Base-by-base conservation (phyloP, 2,329 filamentous ascomycete species). In the Gnomoniopsis smithogilvyi region DNA sequence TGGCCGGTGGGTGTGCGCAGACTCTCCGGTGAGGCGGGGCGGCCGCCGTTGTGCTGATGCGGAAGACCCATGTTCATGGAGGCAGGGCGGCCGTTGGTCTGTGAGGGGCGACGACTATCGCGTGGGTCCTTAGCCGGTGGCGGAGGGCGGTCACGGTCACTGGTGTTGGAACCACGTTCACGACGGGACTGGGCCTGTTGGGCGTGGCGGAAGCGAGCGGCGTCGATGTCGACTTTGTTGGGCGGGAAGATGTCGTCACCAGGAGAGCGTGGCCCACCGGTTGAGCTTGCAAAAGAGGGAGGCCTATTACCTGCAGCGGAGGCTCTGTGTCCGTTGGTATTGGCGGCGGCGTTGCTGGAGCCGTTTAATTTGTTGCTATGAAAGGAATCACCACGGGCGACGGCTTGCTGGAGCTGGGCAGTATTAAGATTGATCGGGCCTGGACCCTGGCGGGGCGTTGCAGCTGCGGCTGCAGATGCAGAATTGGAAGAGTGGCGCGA, bases 181-280 rank as follows among this genome's bases (percentile, higher is more conserved):
- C 50, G 38, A 14, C 47, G 30, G 2, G 51, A 33, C 17, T 54
- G 48, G 43, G 48, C 24, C 26, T 62, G 60, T 30, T 62, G 60
- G 15, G 51, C 33, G 43, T 59, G 56, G 22, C 60, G 56, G 60
- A 59, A 62, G 33, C 60, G 56, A 3, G 60, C 60, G 38, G 60
- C 60, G 46, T 62, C 60, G 38, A 62, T 38, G 49, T 62, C 60
- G 49, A 62, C 60, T 50, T 62, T 62, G 56, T 62, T 62, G n/a
- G 53, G 36, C 2, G 60, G 60, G 30, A 55, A 54, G 15, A 51
- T 45, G 51, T 34, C 51, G 17, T 62, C 60, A 26, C 50, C 52
- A n/a, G 56, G 56, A 12, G 60, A 59, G 51, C 59, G 51, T 33
- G 59, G 56, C 17, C 26, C 48, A 24, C 45, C 17, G 10, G 52